phyloP scores from a whole-genome alignment of 2,329 filamentous ascomycete genomes.

The Nothophaeocryptopus gaeumannii region DNA sequence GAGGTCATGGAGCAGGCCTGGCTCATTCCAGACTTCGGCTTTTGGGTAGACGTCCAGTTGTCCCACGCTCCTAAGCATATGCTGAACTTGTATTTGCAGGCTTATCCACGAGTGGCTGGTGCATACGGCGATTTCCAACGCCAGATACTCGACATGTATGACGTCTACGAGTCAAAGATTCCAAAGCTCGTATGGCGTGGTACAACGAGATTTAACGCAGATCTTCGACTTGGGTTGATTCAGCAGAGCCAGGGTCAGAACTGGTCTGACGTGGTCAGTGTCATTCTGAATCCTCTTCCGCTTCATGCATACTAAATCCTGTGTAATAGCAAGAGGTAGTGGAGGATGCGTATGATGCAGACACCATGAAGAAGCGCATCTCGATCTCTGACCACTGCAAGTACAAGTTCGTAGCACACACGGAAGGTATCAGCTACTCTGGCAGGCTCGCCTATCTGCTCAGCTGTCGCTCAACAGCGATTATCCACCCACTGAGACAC shows the following conservation, averaged over 20 bases:
- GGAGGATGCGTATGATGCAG: constrained; percentile 17
- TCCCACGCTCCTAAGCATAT: too few relatives aligned
- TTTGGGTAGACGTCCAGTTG: constrained; percentile 48
- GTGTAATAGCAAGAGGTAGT: too few relatives aligned
- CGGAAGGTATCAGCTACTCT: constrained; percentile 22
- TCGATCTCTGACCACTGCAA: constrained; percentile 24
- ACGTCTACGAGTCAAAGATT: constrained; percentile 16
- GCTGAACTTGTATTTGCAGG: too few relatives aligned
- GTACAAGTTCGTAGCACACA: constrained; percentile 27
- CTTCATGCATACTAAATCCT: too few relatives aligned
- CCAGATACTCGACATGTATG: constrained; percentile 4
- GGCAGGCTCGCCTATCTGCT: constrained; percentile 26
- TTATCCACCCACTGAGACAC: constrained; percentile 24
- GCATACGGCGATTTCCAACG: constrained; percentile 19
- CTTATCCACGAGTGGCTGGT: constrained; percentile 33
- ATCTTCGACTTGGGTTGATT: constrained; percentile 26
- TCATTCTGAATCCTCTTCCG: too few relatives aligned
- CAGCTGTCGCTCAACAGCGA: constrained; percentile 19
- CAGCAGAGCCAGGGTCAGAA: constrained; percentile 27
- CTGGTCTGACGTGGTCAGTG: constrained; percentile 39
- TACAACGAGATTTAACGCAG: constrained; percentile 18
- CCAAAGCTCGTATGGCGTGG: constrained; percentile 27
- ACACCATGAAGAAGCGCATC: constrained; percentile 15
- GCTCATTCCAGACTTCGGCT: constrained; percentile 53
- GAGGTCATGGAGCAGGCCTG: constrained; percentile 39